Base-by-base conservation (phyloP, 2,329 filamentous ascomycete species). In the Trichophyton benhamiae region DNA sequence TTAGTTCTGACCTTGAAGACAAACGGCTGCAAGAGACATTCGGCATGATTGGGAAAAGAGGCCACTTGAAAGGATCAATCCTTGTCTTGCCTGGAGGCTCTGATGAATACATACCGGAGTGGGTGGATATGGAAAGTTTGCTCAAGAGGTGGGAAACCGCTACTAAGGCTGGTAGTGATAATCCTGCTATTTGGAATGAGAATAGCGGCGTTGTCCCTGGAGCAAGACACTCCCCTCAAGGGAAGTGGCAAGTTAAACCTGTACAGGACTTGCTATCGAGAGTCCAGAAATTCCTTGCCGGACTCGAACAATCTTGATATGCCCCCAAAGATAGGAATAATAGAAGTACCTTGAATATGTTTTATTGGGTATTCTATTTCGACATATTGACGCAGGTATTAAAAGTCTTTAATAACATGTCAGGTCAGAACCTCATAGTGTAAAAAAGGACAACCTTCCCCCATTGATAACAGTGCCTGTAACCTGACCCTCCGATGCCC, bases 1-100 rank as follows among this genome's bases (percentile, higher is more conserved):
- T 95, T 75, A 91, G 87, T n/a, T 85, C 84, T 2, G 88, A 94
- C 69, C 75, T 94, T n/a, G 72, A 77, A 0, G 80, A 83, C 48
- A 77, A 82, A 36, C 77, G 79, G 17, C 76, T 91, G 5, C 69
- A 73, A 25, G 71, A 71, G 13, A 86, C 86, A n/a, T 96, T 92
- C 80, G 81, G 84, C 2, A 76, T 68, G 64, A 71, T 80, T 42
- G 67, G 69, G 0, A 59, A 69, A 20, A 65, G 69, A 13, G 75
- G 74, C 0, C 58, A 78, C 17, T 55, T 79, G 60, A 70, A 68
- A 61, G 68, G 69, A 3, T 75, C 71, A 57, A 60, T 78, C 61
- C 68, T 80, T 66, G 74, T 77, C 13, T 65, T 80, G 49, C 76
- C 76, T 48, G 79, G 77, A 0, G 78, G 76, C 0, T 72, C 69